Conservation (phyloP, 2,329 filamentous ascomycete genomes). For the Pestalotiopsis sp. region DNA sequence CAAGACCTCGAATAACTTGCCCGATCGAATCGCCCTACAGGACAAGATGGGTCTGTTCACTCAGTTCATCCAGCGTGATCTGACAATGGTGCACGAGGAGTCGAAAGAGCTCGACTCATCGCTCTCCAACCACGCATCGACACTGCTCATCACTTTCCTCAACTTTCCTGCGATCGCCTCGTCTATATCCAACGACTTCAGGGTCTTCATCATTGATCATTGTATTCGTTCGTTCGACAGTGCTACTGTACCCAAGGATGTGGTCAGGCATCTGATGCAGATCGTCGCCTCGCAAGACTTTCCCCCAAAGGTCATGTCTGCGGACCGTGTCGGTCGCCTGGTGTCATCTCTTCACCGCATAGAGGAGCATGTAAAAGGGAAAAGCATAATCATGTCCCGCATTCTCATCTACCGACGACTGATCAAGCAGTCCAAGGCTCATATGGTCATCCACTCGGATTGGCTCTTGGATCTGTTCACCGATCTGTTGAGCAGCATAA, state of each 20-base stretch:
- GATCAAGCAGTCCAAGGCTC: constrained; percentile 67
- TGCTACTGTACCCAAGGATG: constrained; percentile 69
- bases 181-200: constrained; percentile 77
- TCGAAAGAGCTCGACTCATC: constrained; percentile 65
- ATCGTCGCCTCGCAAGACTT: constrained; percentile 83
- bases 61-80: constrained; percentile 83
- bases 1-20: constrained; percentile 80
- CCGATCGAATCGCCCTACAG: constrained; percentile 71
- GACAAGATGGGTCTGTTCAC: constrained; percentile 77
- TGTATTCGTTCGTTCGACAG: constrained; percentile 76
- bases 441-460: constrained; percentile 72
- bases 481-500: constrained; percentile 77
- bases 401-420: constrained; percentile 80
- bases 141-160: constrained; percentile 76
- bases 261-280: constrained; percentile 79
- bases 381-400: constrained; percentile 77
- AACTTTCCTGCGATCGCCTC: constrained; percentile 73
- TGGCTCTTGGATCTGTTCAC: constrained; percentile 86
- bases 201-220: constrained; percentile 78
- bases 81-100: constrained; percentile 59
- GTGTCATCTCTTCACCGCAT: constrained; percentile 73
- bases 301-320: constrained; percentile 71
- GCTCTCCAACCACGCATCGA: constrained; percentile 77
- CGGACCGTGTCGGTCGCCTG: constrained; percentile 70
- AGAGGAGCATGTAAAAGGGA: constrained; percentile 74